Evolutionary conservation across 768 basidiomycete genomes (phyloP).

Genomic region (Rhodocollybia butyracea): DNA sequence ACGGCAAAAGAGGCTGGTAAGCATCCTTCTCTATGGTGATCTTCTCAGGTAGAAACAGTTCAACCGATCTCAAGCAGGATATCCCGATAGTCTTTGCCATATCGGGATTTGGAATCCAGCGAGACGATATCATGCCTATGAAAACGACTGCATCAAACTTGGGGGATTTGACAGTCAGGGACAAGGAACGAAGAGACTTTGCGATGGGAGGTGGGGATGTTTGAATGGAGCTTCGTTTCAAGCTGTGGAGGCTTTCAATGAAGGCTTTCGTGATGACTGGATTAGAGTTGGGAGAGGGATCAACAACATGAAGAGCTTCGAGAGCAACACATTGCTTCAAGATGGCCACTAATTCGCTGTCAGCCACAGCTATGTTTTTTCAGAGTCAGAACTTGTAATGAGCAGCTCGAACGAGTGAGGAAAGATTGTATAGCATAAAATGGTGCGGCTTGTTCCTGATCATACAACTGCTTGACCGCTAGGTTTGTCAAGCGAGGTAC

Average conservation of each 20-base stretch:
- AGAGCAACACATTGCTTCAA: too few relatives aligned
- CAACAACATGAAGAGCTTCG: too few relatives aligned
- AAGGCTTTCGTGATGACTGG: background rate
- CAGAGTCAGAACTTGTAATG: background rate
- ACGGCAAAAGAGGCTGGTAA: background rate
- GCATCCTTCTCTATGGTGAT: background rate
- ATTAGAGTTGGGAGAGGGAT: background rate
- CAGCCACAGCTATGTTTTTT: too few relatives aligned
- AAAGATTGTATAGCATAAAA: background rate
- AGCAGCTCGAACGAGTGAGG: too few relatives aligned
- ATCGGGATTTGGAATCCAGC: background rate
- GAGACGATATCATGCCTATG: background rate
- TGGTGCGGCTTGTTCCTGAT: background rate
- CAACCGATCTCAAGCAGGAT: background rate
- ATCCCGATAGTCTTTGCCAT: too few relatives aligned
- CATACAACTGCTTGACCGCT: background rate
- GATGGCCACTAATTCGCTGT: background rate
- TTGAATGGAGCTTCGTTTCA: background rate
- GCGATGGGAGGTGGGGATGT: too few relatives aligned
- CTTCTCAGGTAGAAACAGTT: background rate
- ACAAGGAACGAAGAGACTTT: background rate
- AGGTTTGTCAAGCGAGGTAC: background rate
- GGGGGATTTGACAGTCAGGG: background rate
- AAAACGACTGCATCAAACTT: background rate
- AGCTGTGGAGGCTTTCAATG: background rate